phyloP scores from a whole-genome alignment of 176 grass and related monocot genomes.

The Stipa capillata region DNA sequence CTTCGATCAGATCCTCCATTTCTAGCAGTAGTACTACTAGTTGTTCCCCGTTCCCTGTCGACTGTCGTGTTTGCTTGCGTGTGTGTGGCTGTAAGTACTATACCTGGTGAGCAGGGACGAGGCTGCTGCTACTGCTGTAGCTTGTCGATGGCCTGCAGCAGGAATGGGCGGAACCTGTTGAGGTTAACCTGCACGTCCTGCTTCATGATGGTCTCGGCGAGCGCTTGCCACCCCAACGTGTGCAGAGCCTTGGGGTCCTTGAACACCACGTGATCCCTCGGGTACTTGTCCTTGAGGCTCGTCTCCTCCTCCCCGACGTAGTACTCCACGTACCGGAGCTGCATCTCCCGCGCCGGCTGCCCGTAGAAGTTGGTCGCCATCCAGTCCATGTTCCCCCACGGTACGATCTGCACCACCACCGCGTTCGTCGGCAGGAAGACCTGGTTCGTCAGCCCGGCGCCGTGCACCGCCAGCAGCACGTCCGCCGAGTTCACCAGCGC shows the following conservation, averaged over 20 bases:
- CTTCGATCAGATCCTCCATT: neutral
- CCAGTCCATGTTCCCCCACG: constrained; percentile 84
- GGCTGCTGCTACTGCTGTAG: constrained; percentile 32
- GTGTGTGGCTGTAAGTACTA: neutral
- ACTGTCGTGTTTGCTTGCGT: neutral
- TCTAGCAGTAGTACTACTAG: neutral
- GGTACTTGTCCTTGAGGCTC: constrained; percentile 51
- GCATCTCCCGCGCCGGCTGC: constrained; percentile 37
- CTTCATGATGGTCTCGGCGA: constrained; percentile 62
- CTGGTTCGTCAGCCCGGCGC: constrained; percentile 77
- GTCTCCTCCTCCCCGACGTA: constrained; percentile 56
- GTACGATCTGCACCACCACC: constrained; percentile 61
- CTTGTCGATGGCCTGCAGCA: constrained; percentile 52
- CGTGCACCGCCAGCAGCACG: constrained; percentile 70
- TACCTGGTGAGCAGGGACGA: neutral
- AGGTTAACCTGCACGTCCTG: constrained; percentile 63
- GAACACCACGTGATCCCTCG: constrained; percentile 52
- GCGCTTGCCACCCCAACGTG: constrained; percentile 34
- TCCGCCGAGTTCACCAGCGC: constrained; percentile 49
- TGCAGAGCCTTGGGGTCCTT: constrained; percentile 49
- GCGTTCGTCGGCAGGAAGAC: constrained; percentile 62
- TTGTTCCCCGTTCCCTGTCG: neutral
- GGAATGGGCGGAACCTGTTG: constrained; percentile 33
- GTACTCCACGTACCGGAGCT: constrained; percentile 68
- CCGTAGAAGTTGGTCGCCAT: constrained; percentile 59